phyloP scores from a whole-genome alignment of 2,329 filamentous ascomycete species.

The Botrytis cinerea region DNA sequence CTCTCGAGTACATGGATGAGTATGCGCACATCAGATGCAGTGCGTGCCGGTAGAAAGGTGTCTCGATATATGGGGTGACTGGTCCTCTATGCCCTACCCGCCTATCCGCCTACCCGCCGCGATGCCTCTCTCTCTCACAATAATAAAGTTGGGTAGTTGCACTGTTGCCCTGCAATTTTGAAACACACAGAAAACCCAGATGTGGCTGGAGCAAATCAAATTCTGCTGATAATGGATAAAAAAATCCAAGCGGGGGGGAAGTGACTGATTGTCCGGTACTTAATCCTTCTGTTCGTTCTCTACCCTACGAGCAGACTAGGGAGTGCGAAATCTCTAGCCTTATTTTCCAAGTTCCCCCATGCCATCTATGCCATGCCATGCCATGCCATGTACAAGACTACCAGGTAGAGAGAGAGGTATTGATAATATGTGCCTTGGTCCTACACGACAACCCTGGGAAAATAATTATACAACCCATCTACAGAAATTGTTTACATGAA shows the following conservation, averaged over 20 bases:
- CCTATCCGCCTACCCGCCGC: neutral
- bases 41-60: neutral
- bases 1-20: neutral
- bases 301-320: neutral
- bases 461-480: slow-evolving; percentile 1
- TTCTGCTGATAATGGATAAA: slow-evolving; percentile 2
- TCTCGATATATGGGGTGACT: neutral
- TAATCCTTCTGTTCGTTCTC: neutral
- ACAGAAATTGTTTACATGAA: neutral
- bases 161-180: neutral
- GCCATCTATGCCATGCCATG: neutral
- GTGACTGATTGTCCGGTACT: neutral
- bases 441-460: neutral
- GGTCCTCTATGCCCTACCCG: neutral
- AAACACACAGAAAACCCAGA: neutral
- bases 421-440: neutral
- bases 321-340: slow-evolving; percentile 8
- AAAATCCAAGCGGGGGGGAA: neutral
- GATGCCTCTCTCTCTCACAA: neutral
- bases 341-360: neutral
- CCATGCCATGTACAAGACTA: slow-evolving; percentile 1
- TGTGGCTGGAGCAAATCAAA: slow-evolving; percentile 6
- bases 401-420: neutral
- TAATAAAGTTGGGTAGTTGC: neutral
- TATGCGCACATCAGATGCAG: neutral